Evolutionary conservation across 2,329 filamentous ascomycete genomes (phyloP), one percentile per base, ranked within the genome.

Genomic region (Polychaeton citri): DNA sequence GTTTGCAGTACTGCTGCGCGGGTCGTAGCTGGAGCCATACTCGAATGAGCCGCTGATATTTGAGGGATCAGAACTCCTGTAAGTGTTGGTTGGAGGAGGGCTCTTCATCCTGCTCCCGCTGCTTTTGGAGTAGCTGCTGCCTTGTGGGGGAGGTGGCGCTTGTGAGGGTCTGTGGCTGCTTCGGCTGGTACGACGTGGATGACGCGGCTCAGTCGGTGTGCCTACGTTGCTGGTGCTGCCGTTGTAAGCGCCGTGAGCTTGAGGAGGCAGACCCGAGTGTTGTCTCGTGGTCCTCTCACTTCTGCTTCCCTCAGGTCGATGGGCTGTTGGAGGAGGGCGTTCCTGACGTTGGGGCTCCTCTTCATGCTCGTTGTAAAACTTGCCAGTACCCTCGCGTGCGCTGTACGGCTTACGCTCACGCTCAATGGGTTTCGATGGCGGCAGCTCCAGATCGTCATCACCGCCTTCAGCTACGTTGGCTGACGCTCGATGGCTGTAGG

Each of bases 321-420:
- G 21, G 13, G 34, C 15, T 26, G 34, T 12, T 5, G 8, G 35
- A 21, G 26, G 34, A 8, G 30, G 34, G n/a, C 31, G 41, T 2
- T 35, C 34, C 3, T 36, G 36, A 17, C 21, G 24, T n/a, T 36
- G 33, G 13, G 5, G 13, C 18, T 32, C 30, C 12, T 32, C 30
- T 3, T 32, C 30, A 3, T 4, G 4, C 15, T 35, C 30, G 12
- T 39, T 63, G 40, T 76, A 71, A 3, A 63, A 52, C 51, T 76
- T 79, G 6, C 74, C 76, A 18, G 58, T 62, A 7, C 74, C 74
- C 12, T 74, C 72, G 17, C 70, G 68, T 1, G 69, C 70, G 18
- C 59, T 62, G 47, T 81, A 81, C 0, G 77, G 77, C 41, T 80
- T 73, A 24, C 77, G 63, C 47, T 80, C 72, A 5, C 77, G 70